phyloP scores from a whole-genome alignment of 2,329 filamentous ascomycete genomes.

The Pseudopithomyces chartarum region DNA sequence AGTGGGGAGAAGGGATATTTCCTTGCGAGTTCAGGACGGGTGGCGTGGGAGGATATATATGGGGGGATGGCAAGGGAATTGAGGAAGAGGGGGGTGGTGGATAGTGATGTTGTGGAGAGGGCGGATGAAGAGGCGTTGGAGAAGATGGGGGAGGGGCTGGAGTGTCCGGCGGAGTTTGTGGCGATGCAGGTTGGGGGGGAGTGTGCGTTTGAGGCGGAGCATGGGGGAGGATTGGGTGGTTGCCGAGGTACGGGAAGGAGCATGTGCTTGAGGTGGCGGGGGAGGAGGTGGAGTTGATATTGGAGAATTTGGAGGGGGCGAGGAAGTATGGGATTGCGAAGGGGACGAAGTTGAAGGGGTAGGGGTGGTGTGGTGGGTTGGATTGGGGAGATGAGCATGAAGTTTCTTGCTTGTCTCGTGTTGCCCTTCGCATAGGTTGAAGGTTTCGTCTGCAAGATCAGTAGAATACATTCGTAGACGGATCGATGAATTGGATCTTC shows the following conservation, averaged over 20 bases:
- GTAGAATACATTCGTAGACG: too few species aligned
- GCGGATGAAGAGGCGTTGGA: constrained; percentile 46
- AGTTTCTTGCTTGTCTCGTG: too few species aligned
- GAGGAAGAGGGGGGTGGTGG: constrained; percentile 47
- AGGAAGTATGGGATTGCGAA: constrained; percentile 1
- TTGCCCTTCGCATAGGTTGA: too few species aligned
- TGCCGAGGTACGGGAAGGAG: constrained; percentile 47
- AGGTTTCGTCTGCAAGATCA: too few species aligned
- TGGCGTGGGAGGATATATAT: constrained; percentile 60
- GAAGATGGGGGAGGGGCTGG: constrained; percentile 50
- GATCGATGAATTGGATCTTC: too few species aligned
- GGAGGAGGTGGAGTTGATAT: constrained; percentile 54
- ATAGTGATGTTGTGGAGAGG: constrained; percentile 40
- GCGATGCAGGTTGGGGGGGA: constrained; percentile 50
- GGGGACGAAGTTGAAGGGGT: constrained; percentile 2
- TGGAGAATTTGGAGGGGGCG: constrained; percentile 20
- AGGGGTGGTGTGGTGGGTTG: too few species aligned
- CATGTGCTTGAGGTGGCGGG: constrained; percentile 55
- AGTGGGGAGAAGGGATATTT: constrained; percentile 56
- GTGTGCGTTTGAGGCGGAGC: constrained; percentile 52
- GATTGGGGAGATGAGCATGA: too few species aligned
- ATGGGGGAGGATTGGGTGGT: constrained; percentile 55
- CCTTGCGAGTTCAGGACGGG: constrained; percentile 54
- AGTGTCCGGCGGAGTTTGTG: constrained; percentile 44
- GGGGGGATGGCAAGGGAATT: constrained; percentile 51